Conservation (phyloP, 306 rosid genomes). For the Inga laurina region DNA sequence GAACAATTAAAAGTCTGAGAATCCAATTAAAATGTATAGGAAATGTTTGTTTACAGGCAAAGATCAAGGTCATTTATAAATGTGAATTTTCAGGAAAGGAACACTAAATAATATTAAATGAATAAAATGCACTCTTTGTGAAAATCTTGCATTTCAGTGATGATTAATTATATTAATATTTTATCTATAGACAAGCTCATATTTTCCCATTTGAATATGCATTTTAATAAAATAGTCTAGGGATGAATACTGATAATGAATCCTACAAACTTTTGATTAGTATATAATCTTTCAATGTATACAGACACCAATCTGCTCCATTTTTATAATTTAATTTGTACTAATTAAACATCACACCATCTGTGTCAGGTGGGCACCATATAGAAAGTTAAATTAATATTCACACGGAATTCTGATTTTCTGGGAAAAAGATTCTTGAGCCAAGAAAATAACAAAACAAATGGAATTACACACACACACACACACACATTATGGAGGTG, state of each 20-base stretch:
- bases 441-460: background rate
- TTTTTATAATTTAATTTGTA: background rate
- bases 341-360: background rate
- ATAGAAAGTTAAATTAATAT: background rate
- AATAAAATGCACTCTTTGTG: background rate
- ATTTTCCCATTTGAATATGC: background rate
- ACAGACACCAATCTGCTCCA: background rate
- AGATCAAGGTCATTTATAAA: background rate
- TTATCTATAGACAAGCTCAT: background rate
- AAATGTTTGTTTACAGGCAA: background rate
- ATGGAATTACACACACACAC: background rate
- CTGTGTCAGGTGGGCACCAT: background rate
- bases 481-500: background rate
- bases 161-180: background rate
- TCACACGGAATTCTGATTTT: background rate
- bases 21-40: no score
- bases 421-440: background rate
- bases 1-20: no score
- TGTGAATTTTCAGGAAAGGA: background rate
- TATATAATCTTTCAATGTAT: background rate
- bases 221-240: background rate
- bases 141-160: background rate
- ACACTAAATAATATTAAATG: background rate
- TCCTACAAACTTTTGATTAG: background rate
- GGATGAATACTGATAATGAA: background rate